phyloP scores from a whole-genome alignment of 176 grass and related monocot species.

The Guadua angustifolia region DNA sequence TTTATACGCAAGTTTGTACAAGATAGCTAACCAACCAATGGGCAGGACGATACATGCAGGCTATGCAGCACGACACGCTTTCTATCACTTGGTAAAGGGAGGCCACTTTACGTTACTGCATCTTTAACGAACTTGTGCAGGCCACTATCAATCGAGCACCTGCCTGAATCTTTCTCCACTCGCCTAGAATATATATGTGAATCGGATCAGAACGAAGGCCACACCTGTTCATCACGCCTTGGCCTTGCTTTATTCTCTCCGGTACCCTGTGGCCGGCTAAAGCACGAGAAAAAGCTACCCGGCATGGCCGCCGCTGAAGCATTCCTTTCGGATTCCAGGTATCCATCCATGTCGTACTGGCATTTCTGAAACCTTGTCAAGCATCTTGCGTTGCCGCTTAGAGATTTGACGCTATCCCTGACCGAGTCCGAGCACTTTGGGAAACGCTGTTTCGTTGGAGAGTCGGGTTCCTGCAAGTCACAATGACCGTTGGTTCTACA shows the following conservation, averaged over 20 bases:
- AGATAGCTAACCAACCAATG: neutral
- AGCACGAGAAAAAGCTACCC: neutral
- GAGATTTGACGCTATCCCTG: constrained; percentile 8
- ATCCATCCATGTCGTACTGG: neutral
- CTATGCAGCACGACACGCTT: constrained; percentile 8
- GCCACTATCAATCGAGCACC: constrained; percentile 40
- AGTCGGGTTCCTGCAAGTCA: neutral
- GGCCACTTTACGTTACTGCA: constrained; percentile 26
- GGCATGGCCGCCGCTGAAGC: neutral
- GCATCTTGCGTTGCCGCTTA: constrained; percentile 13
- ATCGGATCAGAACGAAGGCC: constrained; percentile 30
- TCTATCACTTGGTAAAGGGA: constrained; percentile 23
- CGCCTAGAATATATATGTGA: constrained; percentile 23
- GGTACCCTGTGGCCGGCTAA: neutral
- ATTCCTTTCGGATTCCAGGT: neutral
- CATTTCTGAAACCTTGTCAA: constrained; percentile 17
- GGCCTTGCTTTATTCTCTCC: constrained; percentile 3
- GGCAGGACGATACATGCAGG: constrained; percentile 16
- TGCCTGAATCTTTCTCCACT: constrained; percentile 32
- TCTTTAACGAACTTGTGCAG: constrained; percentile 4
- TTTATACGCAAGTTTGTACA: neutral
- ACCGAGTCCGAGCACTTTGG: neutral
- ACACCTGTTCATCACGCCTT: neutral
- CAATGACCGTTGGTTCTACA: neutral
- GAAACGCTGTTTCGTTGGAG: neutral